Conservation (phyloP, 2,329 filamentous ascomycete species). For the Arthrobotrys sinensis region DNA sequence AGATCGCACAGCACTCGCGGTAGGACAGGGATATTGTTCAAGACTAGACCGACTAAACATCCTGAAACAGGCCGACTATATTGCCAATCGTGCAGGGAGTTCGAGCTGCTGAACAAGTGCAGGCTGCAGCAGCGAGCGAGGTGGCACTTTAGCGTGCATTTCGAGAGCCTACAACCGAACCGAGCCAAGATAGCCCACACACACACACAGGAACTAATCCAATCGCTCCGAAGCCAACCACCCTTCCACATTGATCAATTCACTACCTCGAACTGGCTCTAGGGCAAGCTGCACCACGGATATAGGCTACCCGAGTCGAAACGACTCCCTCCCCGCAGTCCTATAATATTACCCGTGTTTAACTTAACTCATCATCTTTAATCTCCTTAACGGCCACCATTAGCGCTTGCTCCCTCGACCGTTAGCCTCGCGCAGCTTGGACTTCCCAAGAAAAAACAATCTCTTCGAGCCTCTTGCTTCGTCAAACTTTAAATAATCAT, state of each 20-base stretch:
- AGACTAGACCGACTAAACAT: conserved; percentile 15
- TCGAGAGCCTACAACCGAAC: conserved; percentile 32
- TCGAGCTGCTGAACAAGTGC: neutral
- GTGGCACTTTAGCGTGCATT: conserved; percentile 16
- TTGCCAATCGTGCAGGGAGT: conserved; percentile 38
- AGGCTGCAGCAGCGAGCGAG: neutral
- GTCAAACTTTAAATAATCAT: conserved; percentile 17
- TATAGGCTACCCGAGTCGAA: conserved; percentile 55
- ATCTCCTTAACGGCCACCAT: conserved; percentile 46
- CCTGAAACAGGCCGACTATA: conserved; percentile 39
- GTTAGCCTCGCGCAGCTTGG: conserved; percentile 43
- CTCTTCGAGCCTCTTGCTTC: conserved; percentile 29
- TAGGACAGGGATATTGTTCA: conserved; percentile 2
- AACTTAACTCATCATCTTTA: conserved; percentile 40
- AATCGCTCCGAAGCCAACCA: conserved; percentile 29
- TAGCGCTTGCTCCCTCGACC: conserved; percentile 20
- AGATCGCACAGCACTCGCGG: conserved; percentile 4
- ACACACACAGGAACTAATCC: no score
- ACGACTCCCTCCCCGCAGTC: conserved; percentile 40
- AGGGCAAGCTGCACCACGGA: conserved; percentile 46
- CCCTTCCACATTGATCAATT: conserved; percentile 13
- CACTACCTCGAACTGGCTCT: conserved; percentile 42
- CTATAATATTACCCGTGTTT: conserved; percentile 43
- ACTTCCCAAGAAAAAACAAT: conserved; percentile 51
- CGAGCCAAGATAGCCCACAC: conserved; percentile 38